Evolutionary conservation across 2,329 filamentous ascomycete genomes (phyloP).

Genomic region (Periconia sp.): DNA sequence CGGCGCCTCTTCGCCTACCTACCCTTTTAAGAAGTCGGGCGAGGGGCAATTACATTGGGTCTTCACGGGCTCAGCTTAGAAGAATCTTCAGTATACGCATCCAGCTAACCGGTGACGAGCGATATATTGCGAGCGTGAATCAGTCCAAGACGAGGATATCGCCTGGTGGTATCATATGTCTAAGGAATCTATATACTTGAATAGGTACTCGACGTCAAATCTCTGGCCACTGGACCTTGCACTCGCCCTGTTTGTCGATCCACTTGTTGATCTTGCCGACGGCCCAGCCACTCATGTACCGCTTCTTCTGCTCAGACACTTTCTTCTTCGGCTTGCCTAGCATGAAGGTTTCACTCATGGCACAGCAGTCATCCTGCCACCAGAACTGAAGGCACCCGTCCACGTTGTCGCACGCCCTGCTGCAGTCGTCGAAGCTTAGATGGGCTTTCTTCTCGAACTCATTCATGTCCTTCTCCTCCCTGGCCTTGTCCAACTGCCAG

Average conservation of each 20-base stretch:
- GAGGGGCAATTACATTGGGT: too few species aligned
- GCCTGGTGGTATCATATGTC: too few species aligned
- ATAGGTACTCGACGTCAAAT: too few species aligned
- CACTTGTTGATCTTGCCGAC: constrained; percentile 69
- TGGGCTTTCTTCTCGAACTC: constrained; percentile 4
- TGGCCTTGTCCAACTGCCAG: constrained; percentile 6
- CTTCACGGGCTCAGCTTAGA: too few species aligned
- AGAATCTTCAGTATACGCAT: too few species aligned
- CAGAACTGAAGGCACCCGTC: constrained; percentile 6
- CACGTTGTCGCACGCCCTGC: constrained; percentile 5
- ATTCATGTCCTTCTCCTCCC: constrained; percentile 1
- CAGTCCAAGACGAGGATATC: too few species aligned
- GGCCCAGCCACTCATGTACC: constrained; percentile 62
- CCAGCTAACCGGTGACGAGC: too few species aligned
- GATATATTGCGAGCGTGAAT: too few species aligned
- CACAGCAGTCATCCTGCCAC: constrained; percentile 8
- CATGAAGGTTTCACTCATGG: constrained; percentile 5
- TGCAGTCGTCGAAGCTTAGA: constrained; percentile 3
- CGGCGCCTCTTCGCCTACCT: too few species aligned
- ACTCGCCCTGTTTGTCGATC: constrained; percentile 47
- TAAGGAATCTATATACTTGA: too few species aligned
- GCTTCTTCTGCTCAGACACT: constrained; percentile 1
- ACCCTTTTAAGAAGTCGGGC: too few species aligned
- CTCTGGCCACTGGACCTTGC: constrained; percentile 5
- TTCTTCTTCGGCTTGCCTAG: constrained; percentile 7